Conservation (phyloP, 768 basidiomycete genomes). For the Leucocoprinus sp. region DNA sequence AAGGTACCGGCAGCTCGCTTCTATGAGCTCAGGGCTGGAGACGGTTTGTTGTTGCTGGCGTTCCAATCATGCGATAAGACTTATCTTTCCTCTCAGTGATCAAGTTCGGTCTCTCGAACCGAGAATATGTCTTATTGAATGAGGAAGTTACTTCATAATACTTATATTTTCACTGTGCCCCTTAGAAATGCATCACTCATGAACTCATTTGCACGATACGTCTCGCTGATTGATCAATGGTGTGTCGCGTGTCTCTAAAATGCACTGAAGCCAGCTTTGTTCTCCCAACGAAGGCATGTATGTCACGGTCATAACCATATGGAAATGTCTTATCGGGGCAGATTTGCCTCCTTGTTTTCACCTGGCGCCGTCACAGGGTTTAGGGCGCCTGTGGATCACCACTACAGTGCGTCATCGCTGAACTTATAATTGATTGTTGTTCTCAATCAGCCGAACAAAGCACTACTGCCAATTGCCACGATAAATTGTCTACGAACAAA, state of each 20-base stretch:
- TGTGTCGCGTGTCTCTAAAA: slow-evolving; percentile 8
- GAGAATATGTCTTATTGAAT: slow-evolving; percentile 82
- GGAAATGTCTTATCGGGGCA: slow-evolving; percentile 6
- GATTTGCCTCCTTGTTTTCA: slow-evolving; percentile 7
- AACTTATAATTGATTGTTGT: slow-evolving; percentile 7
- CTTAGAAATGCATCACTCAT: slow-evolving; percentile 10
- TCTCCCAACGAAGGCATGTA: slow-evolving; percentile 6
- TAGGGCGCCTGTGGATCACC: slow-evolving; percentile 6
- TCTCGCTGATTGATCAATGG: slow-evolving; percentile 11
- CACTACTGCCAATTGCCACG: neutral
- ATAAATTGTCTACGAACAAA: neutral
- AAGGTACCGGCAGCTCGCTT: slow-evolving; percentile 79
- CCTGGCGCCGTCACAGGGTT: slow-evolving; percentile 9
- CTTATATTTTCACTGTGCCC: slow-evolving; percentile 17
- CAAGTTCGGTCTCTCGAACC: slow-evolving; percentile 73
- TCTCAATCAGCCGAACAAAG: neutral
- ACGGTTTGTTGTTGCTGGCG: slow-evolving; percentile 45
- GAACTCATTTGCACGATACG: slow-evolving; percentile 3
- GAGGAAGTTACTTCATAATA: slow-evolving; percentile 51
- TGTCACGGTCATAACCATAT: slow-evolving; percentile 10
- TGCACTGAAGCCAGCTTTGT: slow-evolving; percentile 10
- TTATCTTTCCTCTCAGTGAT: slow-evolving; percentile 43
- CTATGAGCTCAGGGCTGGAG: slow-evolving; percentile 72
- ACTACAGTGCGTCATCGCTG: slow-evolving; percentile 12
- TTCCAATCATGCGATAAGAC: neutral